A percentile compares a stretch with the other conserved stretches of the same genome.
phyloP scores from a whole-genome alignment of 116 monocot genomes.

The Papilionanthe hybrid region DNA sequence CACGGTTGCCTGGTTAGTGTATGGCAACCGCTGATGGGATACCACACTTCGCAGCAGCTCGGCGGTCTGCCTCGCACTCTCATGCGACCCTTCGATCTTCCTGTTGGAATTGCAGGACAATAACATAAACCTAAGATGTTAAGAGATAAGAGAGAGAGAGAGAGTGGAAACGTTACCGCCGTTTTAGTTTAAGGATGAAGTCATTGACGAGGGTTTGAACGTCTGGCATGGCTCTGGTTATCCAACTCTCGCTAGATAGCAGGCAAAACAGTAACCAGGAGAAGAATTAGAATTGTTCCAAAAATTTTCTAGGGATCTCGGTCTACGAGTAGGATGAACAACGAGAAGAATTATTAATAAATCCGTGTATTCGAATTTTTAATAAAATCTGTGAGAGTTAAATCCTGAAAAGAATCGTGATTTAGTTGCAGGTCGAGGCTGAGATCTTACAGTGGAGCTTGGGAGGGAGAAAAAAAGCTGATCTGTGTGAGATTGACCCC shows the following conservation, averaged over 20 bases:
- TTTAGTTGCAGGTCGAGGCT: no score
- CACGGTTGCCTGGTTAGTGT: constrained; percentile 54
- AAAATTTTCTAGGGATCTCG: background rate
- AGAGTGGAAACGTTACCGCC: constrained; percentile 34
- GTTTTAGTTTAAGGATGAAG: constrained; percentile 82
- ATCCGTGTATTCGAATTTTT: no score
- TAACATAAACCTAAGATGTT: background rate
- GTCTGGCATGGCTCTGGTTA: constrained; percentile 69
- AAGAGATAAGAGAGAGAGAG: background rate
- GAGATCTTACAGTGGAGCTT: no score
- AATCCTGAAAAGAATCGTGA: no score
- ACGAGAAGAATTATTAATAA: background rate
- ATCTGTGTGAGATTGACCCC: background rate
- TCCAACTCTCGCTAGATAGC: background rate
- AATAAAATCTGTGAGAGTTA: no score
- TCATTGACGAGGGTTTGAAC: constrained; percentile 73
- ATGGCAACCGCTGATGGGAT: constrained; percentile 81
- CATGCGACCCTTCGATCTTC: constrained; percentile 95
- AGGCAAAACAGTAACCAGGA: background rate
- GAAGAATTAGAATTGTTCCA: background rate
- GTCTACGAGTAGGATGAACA: background rate
- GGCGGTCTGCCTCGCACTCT: constrained; percentile 79
- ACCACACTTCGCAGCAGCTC: constrained; percentile 88
- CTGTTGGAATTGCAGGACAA: constrained; percentile 23
- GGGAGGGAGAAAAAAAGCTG: no score